Conservation (phyloP, 2,329 filamentous ascomycete genomes). For the Ceratocystis huliohia region DNA sequence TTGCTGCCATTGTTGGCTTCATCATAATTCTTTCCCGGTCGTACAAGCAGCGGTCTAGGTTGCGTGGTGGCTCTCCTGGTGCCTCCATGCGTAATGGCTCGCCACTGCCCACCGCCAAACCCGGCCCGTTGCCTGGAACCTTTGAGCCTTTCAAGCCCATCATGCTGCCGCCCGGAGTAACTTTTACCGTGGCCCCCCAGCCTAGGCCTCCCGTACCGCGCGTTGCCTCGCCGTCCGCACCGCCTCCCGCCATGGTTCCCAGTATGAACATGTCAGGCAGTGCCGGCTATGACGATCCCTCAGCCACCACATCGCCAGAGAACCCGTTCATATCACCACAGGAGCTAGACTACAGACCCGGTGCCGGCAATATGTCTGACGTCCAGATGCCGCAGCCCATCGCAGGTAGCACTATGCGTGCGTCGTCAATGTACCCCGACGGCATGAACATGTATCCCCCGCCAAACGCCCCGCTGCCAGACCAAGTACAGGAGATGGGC, state of each 20-base stretch:
- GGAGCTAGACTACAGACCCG: not conserved
- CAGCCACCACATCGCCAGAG: not conserved
- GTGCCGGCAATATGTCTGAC: too few species aligned
- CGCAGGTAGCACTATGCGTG: not conserved
- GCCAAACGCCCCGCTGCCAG: not conserved
- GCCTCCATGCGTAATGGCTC: not conserved
- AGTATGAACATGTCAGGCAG: not conserved
- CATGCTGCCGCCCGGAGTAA: slow-evolving; percentile 19
- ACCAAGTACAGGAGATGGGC: not conserved
- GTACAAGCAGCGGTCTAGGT: slow-evolving; percentile 8
- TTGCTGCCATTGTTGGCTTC: slow-evolving; percentile 18
- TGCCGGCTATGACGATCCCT: not conserved
- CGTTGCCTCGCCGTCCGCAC: not conserved
- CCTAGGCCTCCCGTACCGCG: slow-evolving; percentile 1
- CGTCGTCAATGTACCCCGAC: not conserved
- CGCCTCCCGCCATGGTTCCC: not conserved
- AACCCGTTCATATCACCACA: not conserved
- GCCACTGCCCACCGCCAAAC: slow-evolving; percentile 13
- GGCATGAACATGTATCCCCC: not conserved
- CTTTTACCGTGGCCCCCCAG: slow-evolving; percentile 1
- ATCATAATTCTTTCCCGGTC: slow-evolving; percentile 15
- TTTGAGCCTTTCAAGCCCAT: slow-evolving; percentile 19
- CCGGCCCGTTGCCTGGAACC: slow-evolving; percentile 17
- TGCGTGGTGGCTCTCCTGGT: slow-evolving; percentile 5
- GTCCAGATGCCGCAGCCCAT: slow-evolving; percentile 5